These are phyloP conservation scores for Phytophthora boehmeriae DNA, from an alignment of 352 stramenopile species.

Conservation along the genomic window DNA sequence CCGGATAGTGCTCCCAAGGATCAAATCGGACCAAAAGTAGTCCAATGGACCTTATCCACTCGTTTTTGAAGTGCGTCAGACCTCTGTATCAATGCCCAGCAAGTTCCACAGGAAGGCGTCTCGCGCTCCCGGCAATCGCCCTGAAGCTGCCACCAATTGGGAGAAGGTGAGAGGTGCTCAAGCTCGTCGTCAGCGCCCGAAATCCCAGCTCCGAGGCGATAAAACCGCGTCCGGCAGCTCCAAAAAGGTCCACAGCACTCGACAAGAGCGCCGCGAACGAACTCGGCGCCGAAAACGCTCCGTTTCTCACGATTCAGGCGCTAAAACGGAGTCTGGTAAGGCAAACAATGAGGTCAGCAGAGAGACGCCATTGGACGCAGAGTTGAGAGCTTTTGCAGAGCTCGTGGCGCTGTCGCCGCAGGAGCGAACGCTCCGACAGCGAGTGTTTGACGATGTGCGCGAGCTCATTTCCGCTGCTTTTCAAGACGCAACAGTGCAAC, in stretches of 20 bases:
- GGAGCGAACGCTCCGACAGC: conserved; percentile 45
- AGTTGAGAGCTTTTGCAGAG: conserved; percentile 52
- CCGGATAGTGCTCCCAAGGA: too few species aligned
- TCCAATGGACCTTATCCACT: not conserved
- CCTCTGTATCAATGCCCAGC: not conserved
- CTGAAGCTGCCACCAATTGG: conserved; percentile 25
- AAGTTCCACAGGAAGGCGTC: conserved; percentile 17
- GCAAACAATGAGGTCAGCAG: not conserved
- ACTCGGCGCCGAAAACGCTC: not conserved
- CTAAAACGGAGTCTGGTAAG: not conserved
- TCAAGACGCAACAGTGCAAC: conserved; percentile 46
- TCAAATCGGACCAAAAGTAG: not conserved
- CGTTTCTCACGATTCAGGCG: not conserved
- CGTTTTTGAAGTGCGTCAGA: conserved; percentile 19
- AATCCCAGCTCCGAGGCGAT: conserved; percentile 18
- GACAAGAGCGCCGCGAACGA: conserved; percentile 9
- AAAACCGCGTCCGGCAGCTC: conserved; percentile 1
- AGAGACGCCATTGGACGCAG: conserved; percentile 39
- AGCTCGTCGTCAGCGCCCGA: not conserved
- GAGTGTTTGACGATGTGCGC: conserved; percentile 52
- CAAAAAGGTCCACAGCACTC: conserved; percentile 24
- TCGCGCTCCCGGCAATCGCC: conserved; percentile 1
- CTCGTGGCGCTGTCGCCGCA: conserved; percentile 50
- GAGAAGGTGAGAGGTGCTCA: conserved; percentile 18
- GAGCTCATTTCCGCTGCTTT: conserved; percentile 49